Evolutionary conservation across 805 yeast genomes (phyloP).

Genomic region (Wickerhamomyces xylosicus): DNA sequence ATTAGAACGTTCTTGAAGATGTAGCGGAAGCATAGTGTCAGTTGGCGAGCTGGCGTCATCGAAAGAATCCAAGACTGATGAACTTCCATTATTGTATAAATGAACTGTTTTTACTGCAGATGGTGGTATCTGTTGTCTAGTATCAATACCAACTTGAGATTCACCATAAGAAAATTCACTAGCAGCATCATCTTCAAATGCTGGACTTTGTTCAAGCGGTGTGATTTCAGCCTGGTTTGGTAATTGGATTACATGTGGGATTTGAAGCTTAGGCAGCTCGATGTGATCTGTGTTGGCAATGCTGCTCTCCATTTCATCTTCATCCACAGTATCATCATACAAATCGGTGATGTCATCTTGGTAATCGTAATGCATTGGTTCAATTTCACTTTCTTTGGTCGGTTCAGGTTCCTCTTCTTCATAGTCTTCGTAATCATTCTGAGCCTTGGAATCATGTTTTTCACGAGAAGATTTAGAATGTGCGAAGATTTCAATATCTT

Average conservation of each 20-base stretch:
- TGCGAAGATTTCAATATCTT: not conserved
- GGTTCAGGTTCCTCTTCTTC: constrained; percentile 11
- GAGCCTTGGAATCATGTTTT: not conserved
- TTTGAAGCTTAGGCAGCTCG: not conserved
- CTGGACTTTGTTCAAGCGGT: not conserved
- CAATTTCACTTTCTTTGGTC: constrained; percentile 15
- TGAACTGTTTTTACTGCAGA: no score
- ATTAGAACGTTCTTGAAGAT: not conserved
- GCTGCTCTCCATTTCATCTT: not conserved
- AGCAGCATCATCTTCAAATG: not conserved
- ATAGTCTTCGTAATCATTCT: not conserved
- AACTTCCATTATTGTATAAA: not conserved
- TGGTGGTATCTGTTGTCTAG: constrained; percentile 3
- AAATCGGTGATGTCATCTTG: constrained; percentile 20
- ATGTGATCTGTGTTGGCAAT: not conserved
- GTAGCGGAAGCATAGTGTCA: not conserved
- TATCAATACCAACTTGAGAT: constrained; percentile 8
- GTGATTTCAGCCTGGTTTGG: not conserved
- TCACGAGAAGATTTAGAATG: not conserved
- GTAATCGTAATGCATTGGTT: constrained; percentile 17
- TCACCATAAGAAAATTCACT: constrained; percentile 11
- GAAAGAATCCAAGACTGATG: not conserved
- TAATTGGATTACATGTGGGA: not conserved
- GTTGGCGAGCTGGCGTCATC: not conserved
- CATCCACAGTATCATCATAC: constrained; percentile 9